These are phyloP conservation scores for Kwoniella dejecticola DNA, from an alignment of 768 basidiomycete species.

Conservation along the genomic window DNA sequence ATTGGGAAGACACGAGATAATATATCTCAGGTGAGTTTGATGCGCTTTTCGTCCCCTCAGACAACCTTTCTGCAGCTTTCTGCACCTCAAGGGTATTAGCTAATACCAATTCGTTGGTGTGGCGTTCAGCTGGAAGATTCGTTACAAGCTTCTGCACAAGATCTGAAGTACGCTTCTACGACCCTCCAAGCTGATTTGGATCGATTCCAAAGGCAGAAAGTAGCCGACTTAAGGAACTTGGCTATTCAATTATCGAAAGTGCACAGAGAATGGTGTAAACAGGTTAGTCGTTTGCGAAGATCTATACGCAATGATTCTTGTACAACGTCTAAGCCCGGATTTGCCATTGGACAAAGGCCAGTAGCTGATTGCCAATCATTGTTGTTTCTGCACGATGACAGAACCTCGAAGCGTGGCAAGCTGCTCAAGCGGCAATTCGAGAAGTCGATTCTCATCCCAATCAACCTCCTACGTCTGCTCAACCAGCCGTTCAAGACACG, in stretches of 20 bases:
- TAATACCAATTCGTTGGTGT: neutral
- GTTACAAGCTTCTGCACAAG: slow-evolving; percentile 84
- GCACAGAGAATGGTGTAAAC: slow-evolving; percentile 95
- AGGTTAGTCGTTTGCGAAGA: slow-evolving; percentile 62
- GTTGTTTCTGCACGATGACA: slow-evolving; percentile 50
- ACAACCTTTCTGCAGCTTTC: neutral
- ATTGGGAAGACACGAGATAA: slow-evolving; percentile 93
- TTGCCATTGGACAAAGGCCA: too few relatives aligned
- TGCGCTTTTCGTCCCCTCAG: neutral
- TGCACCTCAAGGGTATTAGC: neutral
- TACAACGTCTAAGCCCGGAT: too few relatives aligned
- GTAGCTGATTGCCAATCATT: too few relatives aligned
- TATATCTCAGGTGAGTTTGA: slow-evolving; percentile 77
- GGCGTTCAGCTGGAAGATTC: slow-evolving; percentile 82
- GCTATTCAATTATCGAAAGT: slow-evolving; percentile 81
- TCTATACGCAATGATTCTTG: neutral
- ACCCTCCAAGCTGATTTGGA: slow-evolving; percentile 98
- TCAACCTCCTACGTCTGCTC: slow-evolving; percentile 51
- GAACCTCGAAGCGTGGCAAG: slow-evolving; percentile 98
- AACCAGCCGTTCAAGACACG: slow-evolving; percentile 23
- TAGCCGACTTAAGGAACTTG: slow-evolving; percentile 94
- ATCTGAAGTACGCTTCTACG: slow-evolving; percentile 92
- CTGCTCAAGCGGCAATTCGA: slow-evolving; percentile 86
- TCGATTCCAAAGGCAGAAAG: slow-evolving; percentile 97
- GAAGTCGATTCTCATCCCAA: slow-evolving; percentile 92